Conservation (phyloP, 306 rosid species). For the Boehmeria nivea region DNA sequence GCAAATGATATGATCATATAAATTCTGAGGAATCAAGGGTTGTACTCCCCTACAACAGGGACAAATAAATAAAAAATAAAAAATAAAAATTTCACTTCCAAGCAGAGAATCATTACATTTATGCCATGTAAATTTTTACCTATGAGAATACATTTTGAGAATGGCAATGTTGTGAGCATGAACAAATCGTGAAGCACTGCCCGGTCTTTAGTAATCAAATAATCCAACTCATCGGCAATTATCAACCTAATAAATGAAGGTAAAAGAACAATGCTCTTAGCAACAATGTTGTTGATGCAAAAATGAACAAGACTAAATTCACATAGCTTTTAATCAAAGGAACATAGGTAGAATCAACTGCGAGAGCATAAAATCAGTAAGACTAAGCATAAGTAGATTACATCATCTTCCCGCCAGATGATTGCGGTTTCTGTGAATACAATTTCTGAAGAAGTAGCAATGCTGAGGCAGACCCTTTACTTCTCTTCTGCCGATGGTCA, state of each 20-base stretch:
- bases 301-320: too few species aligned
- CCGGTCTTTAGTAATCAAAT: slow-evolving; percentile 75
- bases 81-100: background rate
- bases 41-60: background rate
- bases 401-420: slow-evolving; percentile 54
- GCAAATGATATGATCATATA: background rate
- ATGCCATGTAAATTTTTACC: slow-evolving; percentile 37
- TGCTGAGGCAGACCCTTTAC: slow-evolving; percentile 40
- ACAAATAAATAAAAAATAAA: too few species aligned
- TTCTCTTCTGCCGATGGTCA: slow-evolving; percentile 34
- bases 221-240: slow-evolving; percentile 89
- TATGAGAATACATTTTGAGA: slow-evolving; percentile 75
- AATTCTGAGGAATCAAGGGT: background rate
- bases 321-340: too few species aligned
- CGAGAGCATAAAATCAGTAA: slow-evolving; percentile 3
- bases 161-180: slow-evolving; percentile 85
- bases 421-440: slow-evolving; percentile 55
- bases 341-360: too few species aligned
- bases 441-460: slow-evolving; percentile 68
- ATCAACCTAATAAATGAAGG: slow-evolving; percentile 45
- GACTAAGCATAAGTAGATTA: slow-evolving; percentile 29
- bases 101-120: background rate
- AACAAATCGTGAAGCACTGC: slow-evolving; percentile 89
- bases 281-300: slow-evolving; percentile 17
- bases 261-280: too few species aligned